Conservation (phyloP, 1,284 basidiomycete species). For the Ustilago trichophora region DNA sequence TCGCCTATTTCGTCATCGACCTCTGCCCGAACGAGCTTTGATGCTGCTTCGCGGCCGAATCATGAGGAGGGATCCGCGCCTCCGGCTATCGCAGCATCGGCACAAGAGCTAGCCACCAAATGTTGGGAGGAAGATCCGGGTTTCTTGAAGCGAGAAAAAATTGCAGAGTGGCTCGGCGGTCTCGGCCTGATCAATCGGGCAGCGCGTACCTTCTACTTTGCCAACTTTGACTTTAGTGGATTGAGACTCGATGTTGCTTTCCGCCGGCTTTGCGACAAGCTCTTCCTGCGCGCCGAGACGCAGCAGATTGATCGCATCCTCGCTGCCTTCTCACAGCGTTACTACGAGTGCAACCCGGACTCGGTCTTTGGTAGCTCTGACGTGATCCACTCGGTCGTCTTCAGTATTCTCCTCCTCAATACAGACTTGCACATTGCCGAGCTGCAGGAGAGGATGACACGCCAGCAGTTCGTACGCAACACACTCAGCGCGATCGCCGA, state of each 20-base stretch:
- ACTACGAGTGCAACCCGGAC: conserved; percentile 86
- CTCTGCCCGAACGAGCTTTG: conserved; percentile 34
- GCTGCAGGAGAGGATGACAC: conserved; percentile 85
- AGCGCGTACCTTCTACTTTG: conserved; percentile 82
- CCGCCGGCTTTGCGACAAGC: conserved; percentile 85
- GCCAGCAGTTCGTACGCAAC: conserved; percentile 90
- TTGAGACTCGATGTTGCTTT: conserved; percentile 88
- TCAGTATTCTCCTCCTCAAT: conserved; percentile 91
- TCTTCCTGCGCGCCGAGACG: conserved; percentile 93
- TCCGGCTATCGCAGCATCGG: conserved; percentile 9
- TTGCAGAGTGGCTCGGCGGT: conserved; percentile 94
- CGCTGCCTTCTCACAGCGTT: conserved; percentile 87
- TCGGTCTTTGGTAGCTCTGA: conserved; percentile 82
- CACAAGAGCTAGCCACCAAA: conserved; percentile 74
- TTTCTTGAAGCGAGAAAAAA: conserved; percentile 85
- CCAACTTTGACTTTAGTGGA: conserved; percentile 85
- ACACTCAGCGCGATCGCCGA: conserved; percentile 79
- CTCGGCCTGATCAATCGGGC: conserved; percentile 79
- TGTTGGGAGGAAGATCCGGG: conserved; percentile 88
- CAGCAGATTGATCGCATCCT: conserved; percentile 97
- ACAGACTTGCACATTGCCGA: conserved; percentile 97
- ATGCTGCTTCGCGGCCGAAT: conserved; percentile 3
- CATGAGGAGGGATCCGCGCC: conserved; percentile 3
- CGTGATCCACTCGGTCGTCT: conserved; percentile 90
- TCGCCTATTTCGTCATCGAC: conserved; percentile 22